Conservation (phyloP, 306 rosid species). For the Dalbergia oliveri region DNA sequence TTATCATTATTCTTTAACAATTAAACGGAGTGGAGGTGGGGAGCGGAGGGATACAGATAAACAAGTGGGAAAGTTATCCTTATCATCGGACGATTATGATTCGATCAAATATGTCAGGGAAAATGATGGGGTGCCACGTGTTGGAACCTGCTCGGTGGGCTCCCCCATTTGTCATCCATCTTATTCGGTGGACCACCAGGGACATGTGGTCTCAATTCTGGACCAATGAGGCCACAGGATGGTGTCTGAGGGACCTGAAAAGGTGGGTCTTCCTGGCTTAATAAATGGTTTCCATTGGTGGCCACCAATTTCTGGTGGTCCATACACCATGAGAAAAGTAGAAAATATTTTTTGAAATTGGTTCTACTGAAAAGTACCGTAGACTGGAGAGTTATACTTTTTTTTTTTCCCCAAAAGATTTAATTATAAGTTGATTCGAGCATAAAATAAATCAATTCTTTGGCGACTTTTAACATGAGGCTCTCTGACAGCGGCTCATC, state of each 20-base stretch:
- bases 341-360: background rate
- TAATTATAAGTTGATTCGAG: no score
- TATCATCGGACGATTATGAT: constrained; percentile 7
- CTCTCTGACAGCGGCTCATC: no score
- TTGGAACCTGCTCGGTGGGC: background rate
- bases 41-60: background rate
- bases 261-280: constrained; percentile 25
- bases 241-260: constrained; percentile 39
- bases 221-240: constrained; percentile 29
- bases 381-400: no score
- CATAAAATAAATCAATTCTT: no score
- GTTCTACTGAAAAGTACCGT: no score
- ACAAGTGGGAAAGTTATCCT: constrained; percentile 27
- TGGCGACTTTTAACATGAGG: no score
- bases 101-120: background rate
- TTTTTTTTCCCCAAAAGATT: no score
- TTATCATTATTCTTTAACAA: background rate
- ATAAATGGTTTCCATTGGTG: constrained; percentile 41
- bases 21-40: background rate
- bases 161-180: constrained; percentile 5
- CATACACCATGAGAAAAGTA: constrained; percentile 38
- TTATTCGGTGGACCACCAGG: constrained; percentile 44
- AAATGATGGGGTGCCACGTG: constrained; percentile 26
- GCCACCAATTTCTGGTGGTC: constrained; percentile 40
- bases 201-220: constrained; percentile 19